Conservation (phyloP, 2,329 filamentous ascomycete species). For the Aspergillus ochraceus region DNA sequence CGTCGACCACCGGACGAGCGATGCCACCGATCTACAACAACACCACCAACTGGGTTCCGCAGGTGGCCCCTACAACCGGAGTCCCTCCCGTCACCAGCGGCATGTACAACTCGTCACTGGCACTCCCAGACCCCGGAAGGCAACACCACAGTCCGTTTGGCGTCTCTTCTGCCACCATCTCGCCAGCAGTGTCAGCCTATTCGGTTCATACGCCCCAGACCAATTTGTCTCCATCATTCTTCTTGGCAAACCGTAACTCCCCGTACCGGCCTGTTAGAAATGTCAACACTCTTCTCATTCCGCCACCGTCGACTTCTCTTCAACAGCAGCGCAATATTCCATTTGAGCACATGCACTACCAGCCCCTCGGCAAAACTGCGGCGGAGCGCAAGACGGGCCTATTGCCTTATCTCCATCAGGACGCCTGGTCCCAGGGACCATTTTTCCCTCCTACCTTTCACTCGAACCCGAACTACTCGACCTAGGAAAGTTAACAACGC, state of each 20-base stretch:
- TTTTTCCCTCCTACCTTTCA: slow-evolving; percentile 32
- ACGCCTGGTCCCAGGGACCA: slow-evolving; percentile 42
- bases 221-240: slow-evolving; percentile 81
- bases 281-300: slow-evolving; percentile 87
- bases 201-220: slow-evolving; percentile 63
- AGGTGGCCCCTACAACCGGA: slow-evolving; percentile 35
- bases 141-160: slow-evolving; percentile 52
- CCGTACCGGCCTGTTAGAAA: slow-evolving; percentile 89
- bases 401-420: slow-evolving; percentile 57
- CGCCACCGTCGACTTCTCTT: slow-evolving; percentile 76
- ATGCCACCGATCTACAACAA: slow-evolving; percentile 72
- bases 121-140: slow-evolving; percentile 38
- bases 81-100: slow-evolving; percentile 30
- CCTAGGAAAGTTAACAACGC: slow-evolving; percentile 15
- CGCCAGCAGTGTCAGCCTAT: slow-evolving; percentile 68
- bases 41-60: slow-evolving; percentile 52
- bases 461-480: slow-evolving; percentile 29
- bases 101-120: slow-evolving; percentile 30
- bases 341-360: slow-evolving; percentile 78
- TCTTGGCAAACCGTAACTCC: slow-evolving; percentile 83
- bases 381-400: slow-evolving; percentile 67
- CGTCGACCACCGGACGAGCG: slow-evolving; percentile 64
- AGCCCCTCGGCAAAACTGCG: slow-evolving; percentile 69
- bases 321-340: slow-evolving; percentile 67
- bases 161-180: slow-evolving; percentile 57